Evolutionary conservation across 2,329 filamentous ascomycete species (phyloP), one percentile per base, ranked within the genome.

Genomic region (Pseudogymnoascus sp.): DNA sequence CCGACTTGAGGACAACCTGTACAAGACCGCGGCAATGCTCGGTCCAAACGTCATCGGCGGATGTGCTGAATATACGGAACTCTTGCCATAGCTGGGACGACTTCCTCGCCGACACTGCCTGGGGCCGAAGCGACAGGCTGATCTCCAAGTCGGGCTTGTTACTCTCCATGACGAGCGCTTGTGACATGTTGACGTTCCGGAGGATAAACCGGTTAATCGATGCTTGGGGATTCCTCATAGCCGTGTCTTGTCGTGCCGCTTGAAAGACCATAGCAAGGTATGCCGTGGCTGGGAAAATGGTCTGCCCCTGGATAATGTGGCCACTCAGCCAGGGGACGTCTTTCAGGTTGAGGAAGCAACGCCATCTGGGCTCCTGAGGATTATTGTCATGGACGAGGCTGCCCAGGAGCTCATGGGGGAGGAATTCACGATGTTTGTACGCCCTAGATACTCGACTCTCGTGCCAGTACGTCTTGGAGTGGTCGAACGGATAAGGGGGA

Each of bases 401-500:
- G 18, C 81, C 81, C 33, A 83, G 78, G 2, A 83, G 74, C 62
- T 83, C 81, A 37, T 78, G 75, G 8, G 78, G 74, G 2, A 75
- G 74, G 50, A 75, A 73, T 20, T 74, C 69, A 18, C 78, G 73
- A 60, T 77, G 75, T 0, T 80, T 75, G 59, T 76, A 75, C 12
- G 76, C 73, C n/a, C 70, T 67, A 12, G 77, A 78, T 2, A 80
- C 67, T 50, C 79, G 76, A 1, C 79, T 79, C 62, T 84, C 81
- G 63, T 78, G 74, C 81, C 81, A 83, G 66, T 81, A 81, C 0
- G 67, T 70, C 30, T 75, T 78, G 16, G 70, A 68, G 61, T 83
- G 81, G 25, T 83, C 80, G 80, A 81, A 84, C 1, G 78, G 74
- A 63, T 84, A 84, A 1, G 74, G 72, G 1, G 81, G 80, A n/a